Percentiles rank a stretch among this genome's conserved stretches.
Evolutionary conservation across 1,139 yeast genomes (phyloP).

Genomic region (Protomyces arabidopsidicola): DNA sequence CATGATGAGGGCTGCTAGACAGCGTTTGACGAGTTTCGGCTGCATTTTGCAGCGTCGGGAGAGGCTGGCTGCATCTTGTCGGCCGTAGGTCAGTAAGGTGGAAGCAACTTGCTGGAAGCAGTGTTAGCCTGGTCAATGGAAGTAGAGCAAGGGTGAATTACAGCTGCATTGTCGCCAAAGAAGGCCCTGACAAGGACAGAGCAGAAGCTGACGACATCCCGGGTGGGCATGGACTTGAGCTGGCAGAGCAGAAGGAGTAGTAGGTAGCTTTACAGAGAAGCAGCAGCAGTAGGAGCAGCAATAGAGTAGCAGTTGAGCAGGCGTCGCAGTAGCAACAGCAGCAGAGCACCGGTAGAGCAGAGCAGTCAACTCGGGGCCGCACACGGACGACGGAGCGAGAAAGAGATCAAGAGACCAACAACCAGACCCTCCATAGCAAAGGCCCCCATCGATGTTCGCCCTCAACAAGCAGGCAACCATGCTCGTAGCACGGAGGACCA

Average conservation of each 20-base stretch:
- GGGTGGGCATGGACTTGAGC: not conserved
- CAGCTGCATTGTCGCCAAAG: not conserved
- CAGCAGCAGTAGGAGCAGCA: not conserved
- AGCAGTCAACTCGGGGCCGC: no score
- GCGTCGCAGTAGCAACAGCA: not conserved
- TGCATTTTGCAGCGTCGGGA: constrained; percentile 38
- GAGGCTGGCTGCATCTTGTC: constrained; percentile 39
- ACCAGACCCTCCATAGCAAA: not conserved
- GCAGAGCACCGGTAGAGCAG: not conserved
- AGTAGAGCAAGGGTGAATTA: not conserved
- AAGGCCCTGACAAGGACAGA: not conserved
- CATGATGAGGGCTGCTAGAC: constrained; percentile 43
- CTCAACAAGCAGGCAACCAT: not conserved
- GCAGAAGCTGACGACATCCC: not conserved
- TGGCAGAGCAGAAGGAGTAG: not conserved
- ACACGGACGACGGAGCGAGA: no score
- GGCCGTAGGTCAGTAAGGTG: constrained; percentile 40
- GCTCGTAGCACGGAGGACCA: not conserved
- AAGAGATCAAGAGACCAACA: no score
- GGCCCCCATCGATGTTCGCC: not conserved
- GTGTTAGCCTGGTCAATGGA: not conserved
- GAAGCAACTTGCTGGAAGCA: constrained; percentile 36
- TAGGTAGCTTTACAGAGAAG: not conserved
- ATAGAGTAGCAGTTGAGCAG: not conserved
- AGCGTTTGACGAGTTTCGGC: constrained; percentile 39